These are phyloP conservation scores for Pythium dissimile DNA, from an alignment of 352 stramenopile genomes.

Conservation along the genomic window DNA sequence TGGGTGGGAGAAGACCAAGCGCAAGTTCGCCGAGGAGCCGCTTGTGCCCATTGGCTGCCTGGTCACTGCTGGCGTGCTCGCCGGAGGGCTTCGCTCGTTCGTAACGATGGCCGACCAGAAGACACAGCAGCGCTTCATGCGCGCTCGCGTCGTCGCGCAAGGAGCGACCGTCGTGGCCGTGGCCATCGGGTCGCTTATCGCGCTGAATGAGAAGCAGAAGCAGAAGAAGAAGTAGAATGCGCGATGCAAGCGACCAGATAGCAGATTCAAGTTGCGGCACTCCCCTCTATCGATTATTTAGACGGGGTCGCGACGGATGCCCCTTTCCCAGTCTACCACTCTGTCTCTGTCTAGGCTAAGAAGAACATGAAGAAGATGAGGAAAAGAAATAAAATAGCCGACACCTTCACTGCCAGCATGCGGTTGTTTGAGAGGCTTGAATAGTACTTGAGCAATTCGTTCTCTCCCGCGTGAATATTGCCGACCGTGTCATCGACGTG, in stretches of 20 bases:
- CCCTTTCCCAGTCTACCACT: not conserved
- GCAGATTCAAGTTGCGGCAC: not conserved
- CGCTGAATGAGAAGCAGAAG: constrained; percentile 48
- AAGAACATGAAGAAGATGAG: constrained; percentile 90
- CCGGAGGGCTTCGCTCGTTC: constrained; percentile 66
- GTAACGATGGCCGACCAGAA: constrained; percentile 50
- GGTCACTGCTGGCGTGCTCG: constrained; percentile 55
- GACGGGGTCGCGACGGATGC: not conserved
- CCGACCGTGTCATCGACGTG: constrained; percentile 77
- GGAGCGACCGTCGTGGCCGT: constrained; percentile 67
- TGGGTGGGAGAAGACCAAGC: constrained; percentile 80
- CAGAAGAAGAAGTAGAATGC: constrained; percentile 3
- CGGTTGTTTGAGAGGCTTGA: constrained; percentile 85
- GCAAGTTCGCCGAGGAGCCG: constrained; percentile 64
- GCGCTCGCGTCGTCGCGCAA: constrained; percentile 63
- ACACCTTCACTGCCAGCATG: constrained; percentile 83
- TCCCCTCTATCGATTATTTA: constrained; percentile 14
- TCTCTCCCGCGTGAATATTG: constrained; percentile 73
- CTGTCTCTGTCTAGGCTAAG: constrained; percentile 50
- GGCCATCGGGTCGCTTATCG: constrained; percentile 64
- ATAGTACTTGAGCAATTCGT: constrained; percentile 85
- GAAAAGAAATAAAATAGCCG: constrained; percentile 85
- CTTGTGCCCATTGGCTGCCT: constrained; percentile 73
- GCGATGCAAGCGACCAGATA: not conserved
- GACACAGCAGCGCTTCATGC: constrained; percentile 85